These are phyloP conservation scores for Alternaria brassicae DNA, from an alignment of 2,329 filamentous ascomycete genomes.

Conservation along the genomic window DNA sequence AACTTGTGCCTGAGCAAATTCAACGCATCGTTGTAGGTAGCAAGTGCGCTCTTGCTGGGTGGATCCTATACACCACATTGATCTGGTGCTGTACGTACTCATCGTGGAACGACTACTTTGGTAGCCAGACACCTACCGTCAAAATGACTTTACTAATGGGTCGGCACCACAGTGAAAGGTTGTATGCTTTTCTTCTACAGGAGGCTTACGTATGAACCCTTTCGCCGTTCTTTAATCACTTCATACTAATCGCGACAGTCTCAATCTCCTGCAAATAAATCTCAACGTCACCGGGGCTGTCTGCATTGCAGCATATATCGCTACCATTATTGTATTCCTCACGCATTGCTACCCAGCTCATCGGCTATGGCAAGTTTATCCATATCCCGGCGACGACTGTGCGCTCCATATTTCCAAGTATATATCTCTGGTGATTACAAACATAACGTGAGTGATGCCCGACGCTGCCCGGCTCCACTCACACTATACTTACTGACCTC, in stretches of 20 bases:
- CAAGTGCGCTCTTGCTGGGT: conserved; percentile 16
- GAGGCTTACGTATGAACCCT: conserved; percentile 13
- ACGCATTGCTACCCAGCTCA: conserved; percentile 15
- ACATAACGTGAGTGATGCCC: conserved; percentile 3
- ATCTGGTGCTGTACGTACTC: conserved; percentile 19
- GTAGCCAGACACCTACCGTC: not conserved
- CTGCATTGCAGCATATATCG: conserved; percentile 8
- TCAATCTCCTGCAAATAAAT: conserved; percentile 11
- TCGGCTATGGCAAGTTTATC: conserved; percentile 20
- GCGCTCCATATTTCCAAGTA: conserved; percentile 21
- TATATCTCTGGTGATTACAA: conserved; percentile 12
- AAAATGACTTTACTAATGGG: not conserved
- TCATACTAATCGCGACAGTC: conserved; percentile 3
- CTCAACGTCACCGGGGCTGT: conserved; percentile 13
- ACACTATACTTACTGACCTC: not conserved
- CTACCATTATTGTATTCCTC: conserved; percentile 12
- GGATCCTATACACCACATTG: conserved; percentile 17
- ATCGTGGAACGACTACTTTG: not conserved
- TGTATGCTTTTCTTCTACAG: conserved; percentile 21
- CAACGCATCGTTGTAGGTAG: conserved; percentile 13
- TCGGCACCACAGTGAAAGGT: conserved; percentile 10
- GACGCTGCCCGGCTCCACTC: not conserved
- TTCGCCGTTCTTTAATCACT: not conserved
- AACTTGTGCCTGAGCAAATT: conserved; percentile 11
- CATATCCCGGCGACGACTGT: conserved; percentile 17